A percentile compares a stretch with the other conserved stretches of the same genome.
Evolutionary conservation across 1,284 basidiomycete genomes (phyloP).

Genomic region (Leccinum fallax): DNA sequence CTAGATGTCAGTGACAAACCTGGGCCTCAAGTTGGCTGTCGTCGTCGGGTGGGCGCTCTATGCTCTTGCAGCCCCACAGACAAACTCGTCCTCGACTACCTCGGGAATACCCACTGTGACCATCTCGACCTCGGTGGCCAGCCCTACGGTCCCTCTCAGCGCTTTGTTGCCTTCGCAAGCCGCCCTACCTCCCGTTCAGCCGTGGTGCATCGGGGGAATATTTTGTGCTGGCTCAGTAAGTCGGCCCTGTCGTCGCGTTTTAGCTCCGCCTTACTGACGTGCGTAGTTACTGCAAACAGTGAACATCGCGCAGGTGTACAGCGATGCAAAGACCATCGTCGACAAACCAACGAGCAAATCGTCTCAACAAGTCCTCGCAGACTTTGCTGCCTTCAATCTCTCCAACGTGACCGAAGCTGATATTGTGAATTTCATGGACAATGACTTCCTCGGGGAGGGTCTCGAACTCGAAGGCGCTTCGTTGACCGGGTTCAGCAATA

Average conservation of each 20-base stretch:
- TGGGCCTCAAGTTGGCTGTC: conserved; percentile 10
- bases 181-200: conserved; percentile 69
- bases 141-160: conserved; percentile 57
- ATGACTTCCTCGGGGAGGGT: conserved; percentile 85
- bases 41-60: conserved; percentile 19
- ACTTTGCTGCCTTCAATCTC: conserved; percentile 62
- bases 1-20: conserved; percentile 5
- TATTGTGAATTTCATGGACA: conserved; percentile 72
- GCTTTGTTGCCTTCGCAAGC: conserved; percentile 67
- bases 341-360: conserved; percentile 84
- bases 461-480: conserved; percentile 72
- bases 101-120: conserved; percentile 37
- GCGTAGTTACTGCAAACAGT: conserved; percentile 81
- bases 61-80: conserved; percentile 16
- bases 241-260: conserved; percentile 13
- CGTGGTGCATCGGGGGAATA: conserved; percentile 79
- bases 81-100: conserved; percentile 3
- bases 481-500: conserved; percentile 63
- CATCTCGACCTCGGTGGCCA: conserved; percentile 66
- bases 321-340: conserved; percentile 88
- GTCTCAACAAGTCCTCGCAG: conserved; percentile 65
- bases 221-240: conserved; percentile 81
- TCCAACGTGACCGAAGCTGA: conserved; percentile 54
- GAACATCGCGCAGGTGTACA: conserved; percentile 74
- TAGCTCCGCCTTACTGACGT: not conserved